phyloP scores from a whole-genome alignment of 225 moss, liverwort and hornwort species.

The Polytrichum commune region DNA sequence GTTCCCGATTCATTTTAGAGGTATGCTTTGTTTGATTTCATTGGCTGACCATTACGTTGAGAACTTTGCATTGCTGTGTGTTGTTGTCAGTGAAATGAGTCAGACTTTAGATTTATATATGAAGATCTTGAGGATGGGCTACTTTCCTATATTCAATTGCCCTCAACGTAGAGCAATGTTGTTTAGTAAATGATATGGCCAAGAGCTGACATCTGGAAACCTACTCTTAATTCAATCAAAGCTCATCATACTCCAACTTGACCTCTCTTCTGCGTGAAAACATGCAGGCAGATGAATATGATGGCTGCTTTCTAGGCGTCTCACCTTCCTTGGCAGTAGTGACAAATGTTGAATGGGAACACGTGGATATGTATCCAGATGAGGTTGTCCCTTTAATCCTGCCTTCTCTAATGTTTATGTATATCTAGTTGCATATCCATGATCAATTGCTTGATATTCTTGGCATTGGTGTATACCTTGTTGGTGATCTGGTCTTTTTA shows the following conservation, averaged over 20 bases:
- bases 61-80: no score
- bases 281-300: conserved; percentile 96
- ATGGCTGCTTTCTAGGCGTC: conserved; percentile 84
- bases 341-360: conserved; percentile 75
- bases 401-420: neutral
- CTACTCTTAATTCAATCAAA: no score
- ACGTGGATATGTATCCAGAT: conserved; percentile 57
- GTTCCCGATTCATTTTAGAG: conserved; percentile 83
- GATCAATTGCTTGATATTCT: no score
- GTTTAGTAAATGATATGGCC: neutral
- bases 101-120: no score
- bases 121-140: no score
- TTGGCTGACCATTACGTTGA: no score
- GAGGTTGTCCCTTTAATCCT: conserved; percentile 22
- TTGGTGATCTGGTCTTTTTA: no score
- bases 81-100: no score
- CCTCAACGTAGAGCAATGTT: neutral
- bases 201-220: no score
- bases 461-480: no score
- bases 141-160: neutral
- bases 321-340: conserved; percentile 85
- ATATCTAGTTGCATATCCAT: no score
- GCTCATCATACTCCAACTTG: no score
- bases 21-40: conserved; percentile 34
- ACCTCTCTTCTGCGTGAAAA: neutral